These are phyloP conservation scores for Scedosporium minutisporum DNA, from an alignment of 2,329 filamentous ascomycete genomes.

Conservation along the genomic window DNA sequence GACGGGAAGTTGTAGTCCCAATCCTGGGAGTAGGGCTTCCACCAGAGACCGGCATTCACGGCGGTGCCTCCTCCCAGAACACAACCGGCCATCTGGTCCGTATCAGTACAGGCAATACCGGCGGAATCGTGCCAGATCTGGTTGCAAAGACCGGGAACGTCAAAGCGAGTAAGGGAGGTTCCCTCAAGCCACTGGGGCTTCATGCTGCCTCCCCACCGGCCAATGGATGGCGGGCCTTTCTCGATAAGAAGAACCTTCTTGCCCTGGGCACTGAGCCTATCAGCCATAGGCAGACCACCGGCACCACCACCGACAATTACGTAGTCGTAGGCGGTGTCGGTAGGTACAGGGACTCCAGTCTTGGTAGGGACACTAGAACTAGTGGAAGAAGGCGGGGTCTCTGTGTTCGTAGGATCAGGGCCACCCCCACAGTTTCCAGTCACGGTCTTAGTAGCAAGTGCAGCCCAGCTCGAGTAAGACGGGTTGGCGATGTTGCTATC, in stretches of 20 bases:
- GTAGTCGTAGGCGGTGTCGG: slow-evolving; percentile 43
- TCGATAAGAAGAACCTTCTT: slow-evolving; percentile 56
- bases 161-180: slow-evolving; percentile 57
- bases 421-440: slow-evolving; percentile 22
- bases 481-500: slow-evolving; percentile 25
- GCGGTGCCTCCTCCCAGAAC: slow-evolving; percentile 58
- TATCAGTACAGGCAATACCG: slow-evolving; percentile 57
- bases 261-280: slow-evolving; percentile 53
- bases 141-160: slow-evolving; percentile 61
- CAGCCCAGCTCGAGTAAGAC: slow-evolving; percentile 32
- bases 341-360: slow-evolving; percentile 23
- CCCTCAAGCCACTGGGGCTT: slow-evolving; percentile 52
- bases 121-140: slow-evolving; percentile 56
- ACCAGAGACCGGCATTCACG: slow-evolving; percentile 60
- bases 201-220: slow-evolving; percentile 51
- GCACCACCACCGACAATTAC: slow-evolving; percentile 55
- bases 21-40: slow-evolving; percentile 53
- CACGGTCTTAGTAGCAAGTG: slow-evolving; percentile 31
- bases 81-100: slow-evolving; percentile 62
- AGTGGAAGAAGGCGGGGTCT: slow-evolving; percentile 10
- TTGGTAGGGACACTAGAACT: slow-evolving; percentile 17
- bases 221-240: slow-evolving; percentile 50
- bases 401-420: slow-evolving; percentile 5
- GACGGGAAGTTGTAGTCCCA: slow-evolving; percentile 64
- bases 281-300: slow-evolving; percentile 49